Base-by-base conservation (phyloP, 306 rosid genomes). In the Morella rubra region DNA sequence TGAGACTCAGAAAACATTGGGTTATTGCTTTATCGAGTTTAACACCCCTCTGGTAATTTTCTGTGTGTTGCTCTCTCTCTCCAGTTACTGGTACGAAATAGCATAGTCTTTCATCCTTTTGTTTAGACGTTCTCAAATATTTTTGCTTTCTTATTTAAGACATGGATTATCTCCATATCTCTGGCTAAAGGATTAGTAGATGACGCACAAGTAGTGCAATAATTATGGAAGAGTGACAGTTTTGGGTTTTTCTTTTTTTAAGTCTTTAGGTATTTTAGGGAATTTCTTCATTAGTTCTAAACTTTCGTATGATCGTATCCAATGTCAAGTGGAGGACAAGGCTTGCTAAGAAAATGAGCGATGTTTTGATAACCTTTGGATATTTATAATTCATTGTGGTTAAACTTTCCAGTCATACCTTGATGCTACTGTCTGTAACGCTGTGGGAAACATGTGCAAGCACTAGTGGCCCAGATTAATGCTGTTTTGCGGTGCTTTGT, bases 1-100 rank as follows among this genome's bases (percentile, higher is more conserved):
- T 2, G 83, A 79, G 15, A 79, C 88, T 12, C 62, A 85, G n/a
- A 93, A 89, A 77, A 81, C 90, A 2, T 71, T 86, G 56, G 98
- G 98, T 0, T 91, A 87, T 51, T 91, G 98, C 85, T 89, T 89
- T 80, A 81, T 93, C 41, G 98, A 93, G 86, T 93, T 75, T 79
- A 84, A 83, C 79, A 90, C 95, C 60, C 93, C 96, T 65, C 93
- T 87, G 96, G 98, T 89, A 70, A 8, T 5, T 0, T 5, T 8
- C 13, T n/a, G n/a, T n/a, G n/a, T n/a, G n/a, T n/a, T n/a, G n/a
- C 1, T 69, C 8, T 8, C 22, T 32, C 37, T 32, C 37, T 32
- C 37, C 37, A 32, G 37, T 32, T 32, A 32, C 37, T 54, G 46
- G 27, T 5, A 11, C 8, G 66, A 40, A 40, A 41, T 59, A 59